Evolutionary conservation across 2,329 filamentous ascomycete species (phyloP).

Genomic region (Microdochium nivale): DNA sequence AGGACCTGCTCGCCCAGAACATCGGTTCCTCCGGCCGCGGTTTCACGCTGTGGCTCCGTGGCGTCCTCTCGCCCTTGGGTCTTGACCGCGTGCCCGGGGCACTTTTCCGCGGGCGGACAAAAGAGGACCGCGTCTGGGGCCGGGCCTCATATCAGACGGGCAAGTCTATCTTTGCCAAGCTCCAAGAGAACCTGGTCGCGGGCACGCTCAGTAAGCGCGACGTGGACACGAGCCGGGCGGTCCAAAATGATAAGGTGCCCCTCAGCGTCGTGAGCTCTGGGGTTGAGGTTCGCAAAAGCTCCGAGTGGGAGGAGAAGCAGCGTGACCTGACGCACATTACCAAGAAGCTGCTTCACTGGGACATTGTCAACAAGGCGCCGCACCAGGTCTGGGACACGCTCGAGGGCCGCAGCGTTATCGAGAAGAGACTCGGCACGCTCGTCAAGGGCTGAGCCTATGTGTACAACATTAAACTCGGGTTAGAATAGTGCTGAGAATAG

Average conservation of each 20-base stretch:
- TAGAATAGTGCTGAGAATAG: too few species aligned
- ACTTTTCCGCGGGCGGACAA: constrained; percentile 70
- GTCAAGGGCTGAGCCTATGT: constrained; percentile 28
- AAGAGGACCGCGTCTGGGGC: constrained; percentile 80
- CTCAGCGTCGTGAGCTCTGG: constrained; percentile 80
- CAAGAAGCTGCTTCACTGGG: constrained; percentile 71
- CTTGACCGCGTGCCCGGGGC: constrained; percentile 73
- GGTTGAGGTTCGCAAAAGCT: constrained; percentile 54
- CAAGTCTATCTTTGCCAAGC: constrained; percentile 79
- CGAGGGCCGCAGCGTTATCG: constrained; percentile 66
- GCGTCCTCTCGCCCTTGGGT: constrained; percentile 79
- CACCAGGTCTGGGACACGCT: constrained; percentile 77
- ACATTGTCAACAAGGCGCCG: constrained; percentile 75
- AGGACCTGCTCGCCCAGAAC: constrained; percentile 62
- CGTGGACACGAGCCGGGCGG: constrained; percentile 66
- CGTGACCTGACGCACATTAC: constrained; percentile 76
- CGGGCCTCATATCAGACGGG: constrained; percentile 68
- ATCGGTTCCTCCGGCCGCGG: constrained; percentile 62
- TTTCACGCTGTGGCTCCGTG: constrained; percentile 79
- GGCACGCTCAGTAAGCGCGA: constrained; percentile 78
- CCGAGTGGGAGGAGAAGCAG: constrained; percentile 76
- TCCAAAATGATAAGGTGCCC: constrained; percentile 68
- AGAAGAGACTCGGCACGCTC: constrained; percentile 67
- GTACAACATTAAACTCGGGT: too few species aligned
- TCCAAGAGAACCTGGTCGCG: constrained; percentile 89